Evolutionary conservation across 2,329 filamentous ascomycete genomes (phyloP).

Genomic region (Tolypocladium tundrense): DNA sequence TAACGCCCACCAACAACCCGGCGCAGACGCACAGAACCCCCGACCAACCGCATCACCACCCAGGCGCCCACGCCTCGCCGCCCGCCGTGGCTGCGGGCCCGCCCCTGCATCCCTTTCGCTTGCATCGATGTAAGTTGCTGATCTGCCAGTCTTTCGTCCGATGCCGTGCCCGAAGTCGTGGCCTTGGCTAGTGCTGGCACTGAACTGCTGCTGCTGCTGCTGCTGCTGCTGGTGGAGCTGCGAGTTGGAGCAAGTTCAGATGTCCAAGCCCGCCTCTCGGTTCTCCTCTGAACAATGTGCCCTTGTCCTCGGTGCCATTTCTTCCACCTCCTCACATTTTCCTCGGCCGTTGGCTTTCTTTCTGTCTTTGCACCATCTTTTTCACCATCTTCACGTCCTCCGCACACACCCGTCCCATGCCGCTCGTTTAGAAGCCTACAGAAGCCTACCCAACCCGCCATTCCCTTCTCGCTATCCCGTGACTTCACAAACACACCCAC

Average conservation of each 20-base stretch:
- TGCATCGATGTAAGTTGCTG: slow-evolving; percentile 24
- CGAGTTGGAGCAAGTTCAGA: neutral
- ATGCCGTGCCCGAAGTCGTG: neutral
- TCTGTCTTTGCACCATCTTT: neutral
- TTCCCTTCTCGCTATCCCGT: neutral
- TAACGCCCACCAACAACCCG: slow-evolving; percentile 4
- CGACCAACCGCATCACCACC: slow-evolving; percentile 13
- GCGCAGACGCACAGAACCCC: neutral
- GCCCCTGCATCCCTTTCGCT: slow-evolving; percentile 24
- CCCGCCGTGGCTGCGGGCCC: slow-evolving; percentile 11
- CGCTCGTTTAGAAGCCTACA: neutral
- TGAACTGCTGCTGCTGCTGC: no score
- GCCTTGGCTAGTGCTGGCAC: neutral
- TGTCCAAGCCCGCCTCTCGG: neutral
- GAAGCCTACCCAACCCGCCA: neutral
- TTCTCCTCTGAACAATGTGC: neutral
- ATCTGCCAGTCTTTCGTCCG: neutral
- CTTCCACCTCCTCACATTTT: neutral
- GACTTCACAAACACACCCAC: neutral
- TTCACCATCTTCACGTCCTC: neutral
- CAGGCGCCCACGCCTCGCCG: slow-evolving; percentile 10
- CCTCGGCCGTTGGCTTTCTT: neutral
- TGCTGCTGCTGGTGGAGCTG: neutral
- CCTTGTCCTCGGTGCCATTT: neutral
- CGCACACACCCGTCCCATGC: neutral